phyloP scores from a whole-genome alignment of 352 stramenopile genomes.

The Pythium brassicae region DNA sequence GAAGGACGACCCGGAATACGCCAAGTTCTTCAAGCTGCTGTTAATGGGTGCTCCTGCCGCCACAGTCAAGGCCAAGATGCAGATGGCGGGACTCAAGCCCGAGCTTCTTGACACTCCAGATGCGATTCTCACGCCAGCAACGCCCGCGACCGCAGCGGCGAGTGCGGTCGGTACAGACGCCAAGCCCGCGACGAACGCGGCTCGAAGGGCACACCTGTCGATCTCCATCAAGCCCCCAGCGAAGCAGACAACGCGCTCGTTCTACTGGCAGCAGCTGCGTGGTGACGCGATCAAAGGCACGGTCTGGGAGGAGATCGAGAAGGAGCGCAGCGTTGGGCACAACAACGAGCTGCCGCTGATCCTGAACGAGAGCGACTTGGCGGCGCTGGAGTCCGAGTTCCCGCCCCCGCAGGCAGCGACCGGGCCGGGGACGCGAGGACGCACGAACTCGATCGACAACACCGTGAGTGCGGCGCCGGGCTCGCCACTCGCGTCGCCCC shows the following conservation, averaged over 20 bases:
- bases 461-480: conserved; percentile 26
- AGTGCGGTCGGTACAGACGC: conserved; percentile 4
- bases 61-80: conserved; percentile 61
- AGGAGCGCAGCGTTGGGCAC: conserved; percentile 33
- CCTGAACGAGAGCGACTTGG: conserved; percentile 44
- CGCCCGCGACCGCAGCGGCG: conserved; percentile 11
- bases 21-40: conserved; percentile 76
- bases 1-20: conserved; percentile 61
- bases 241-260: conserved; percentile 57
- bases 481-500: conserved; percentile 50
- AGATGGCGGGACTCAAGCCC: conserved; percentile 49
- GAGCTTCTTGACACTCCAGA: conserved; percentile 35
- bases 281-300: conserved; percentile 57
- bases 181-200: conserved; percentile 11
- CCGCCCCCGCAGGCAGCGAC: conserved; percentile 43
- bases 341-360: conserved; percentile 52
- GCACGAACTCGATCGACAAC: conserved; percentile 40
- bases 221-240: conserved; percentile 59
- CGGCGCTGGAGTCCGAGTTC: conserved; percentile 55
- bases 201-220: conserved; percentile 40
- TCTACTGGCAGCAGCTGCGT: conserved; percentile 77
- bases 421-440: conserved; percentile 20
- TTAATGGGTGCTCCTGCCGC: conserved; percentile 50
- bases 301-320: conserved; percentile 78
- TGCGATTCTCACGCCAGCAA: conserved; percentile 10